Percentiles rank a stretch among this genome's conserved stretches.
Evolutionary conservation across 441 rosid genomes (phyloP).

Genomic region (Euphorbia schlechtendalii): DNA sequence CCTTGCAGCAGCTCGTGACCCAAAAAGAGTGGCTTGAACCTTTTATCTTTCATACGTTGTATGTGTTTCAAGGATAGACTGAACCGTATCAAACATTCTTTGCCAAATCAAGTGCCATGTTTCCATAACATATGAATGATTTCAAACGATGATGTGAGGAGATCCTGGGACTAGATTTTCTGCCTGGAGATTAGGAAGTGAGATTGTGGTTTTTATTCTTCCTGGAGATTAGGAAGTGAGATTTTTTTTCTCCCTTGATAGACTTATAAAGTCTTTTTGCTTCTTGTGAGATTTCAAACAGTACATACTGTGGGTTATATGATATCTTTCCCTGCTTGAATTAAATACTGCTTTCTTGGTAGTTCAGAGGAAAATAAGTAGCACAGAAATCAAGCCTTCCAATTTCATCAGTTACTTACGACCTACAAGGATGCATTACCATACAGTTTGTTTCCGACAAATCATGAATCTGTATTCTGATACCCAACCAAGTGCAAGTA

Average conservation of each 20-base stretch:
- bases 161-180: conserved; percentile 20
- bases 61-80: no score
- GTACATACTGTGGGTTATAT: conserved; percentile 48
- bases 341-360: conserved; percentile 38
- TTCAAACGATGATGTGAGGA: conserved; percentile 10
- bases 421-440: conserved; percentile 28
- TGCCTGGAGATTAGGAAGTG: conserved; percentile 24
- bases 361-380: conserved; percentile 19
- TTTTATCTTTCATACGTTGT: no score
- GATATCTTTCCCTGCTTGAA: conserved; percentile 66
- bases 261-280: conserved; percentile 20
- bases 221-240: no score
- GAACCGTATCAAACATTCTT: no score
- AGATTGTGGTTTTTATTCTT: conserved; percentile 17
- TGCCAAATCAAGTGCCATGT: conserved; percentile 14
- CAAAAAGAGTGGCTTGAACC: conserved; percentile 51
- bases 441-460: conserved; percentile 17
- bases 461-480: conserved; percentile 34
- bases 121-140: conserved; percentile 18
- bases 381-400: conserved; percentile 67
- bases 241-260: conserved; percentile 7
- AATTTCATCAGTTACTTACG: conserved; percentile 55
- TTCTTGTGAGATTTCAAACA: conserved; percentile 28
- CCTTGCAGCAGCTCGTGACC: conserved; percentile 72
- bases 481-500: conserved; percentile 41